Evolutionary conservation across 164 flowering plant genomes (phyloP).

Genomic region (Berberis thunbergii): DNA sequence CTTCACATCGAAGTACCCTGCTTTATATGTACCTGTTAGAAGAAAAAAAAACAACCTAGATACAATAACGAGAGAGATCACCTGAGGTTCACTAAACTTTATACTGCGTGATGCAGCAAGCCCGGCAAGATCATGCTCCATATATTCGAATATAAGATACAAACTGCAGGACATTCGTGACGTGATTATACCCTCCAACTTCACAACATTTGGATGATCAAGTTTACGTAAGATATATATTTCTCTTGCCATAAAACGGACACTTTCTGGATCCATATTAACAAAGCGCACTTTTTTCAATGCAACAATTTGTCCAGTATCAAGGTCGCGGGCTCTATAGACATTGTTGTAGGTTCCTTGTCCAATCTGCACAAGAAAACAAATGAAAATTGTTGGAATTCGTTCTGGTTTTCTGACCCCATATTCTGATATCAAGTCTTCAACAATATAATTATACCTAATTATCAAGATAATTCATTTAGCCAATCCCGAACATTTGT

Average conservation of each 20-base stretch:
- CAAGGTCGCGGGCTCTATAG: slow-evolving; percentile 64
- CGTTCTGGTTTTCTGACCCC: too few relatives aligned
- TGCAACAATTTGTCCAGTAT: slow-evolving; percentile 65
- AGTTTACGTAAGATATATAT: slow-evolving; percentile 47
- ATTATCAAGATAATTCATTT: too few relatives aligned
- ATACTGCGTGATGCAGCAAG: slow-evolving; percentile 45
- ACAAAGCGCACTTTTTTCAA: slow-evolving; percentile 78
- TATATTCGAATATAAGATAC: slow-evolving; percentile 62
- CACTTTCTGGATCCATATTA: slow-evolving; percentile 39
- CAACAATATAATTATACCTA: too few relatives aligned
- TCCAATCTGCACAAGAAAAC: slow-evolving; percentile 39
- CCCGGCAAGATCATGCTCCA: slow-evolving; percentile 84
- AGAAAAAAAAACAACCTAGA: background rate
- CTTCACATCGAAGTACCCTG: too few relatives aligned
- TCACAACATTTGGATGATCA: slow-evolving; percentile 47
- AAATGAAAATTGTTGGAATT: too few relatives aligned
- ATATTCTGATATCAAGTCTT: too few relatives aligned
- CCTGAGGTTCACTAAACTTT: slow-evolving; percentile 71
- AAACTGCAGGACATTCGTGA: slow-evolving; percentile 76
- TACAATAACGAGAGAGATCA: slow-evolving; percentile 6
- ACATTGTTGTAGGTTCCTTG: slow-evolving; percentile 87
- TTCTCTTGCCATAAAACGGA: slow-evolving; percentile 52
- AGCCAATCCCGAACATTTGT: too few relatives aligned
- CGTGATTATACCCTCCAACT: slow-evolving; percentile 32
- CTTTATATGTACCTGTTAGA: background rate